A percentile compares a stretch with the other conserved stretches of the same genome.
Conservation (phyloP, 75 land plant species). For the Sequoia sempervirens region DNA sequence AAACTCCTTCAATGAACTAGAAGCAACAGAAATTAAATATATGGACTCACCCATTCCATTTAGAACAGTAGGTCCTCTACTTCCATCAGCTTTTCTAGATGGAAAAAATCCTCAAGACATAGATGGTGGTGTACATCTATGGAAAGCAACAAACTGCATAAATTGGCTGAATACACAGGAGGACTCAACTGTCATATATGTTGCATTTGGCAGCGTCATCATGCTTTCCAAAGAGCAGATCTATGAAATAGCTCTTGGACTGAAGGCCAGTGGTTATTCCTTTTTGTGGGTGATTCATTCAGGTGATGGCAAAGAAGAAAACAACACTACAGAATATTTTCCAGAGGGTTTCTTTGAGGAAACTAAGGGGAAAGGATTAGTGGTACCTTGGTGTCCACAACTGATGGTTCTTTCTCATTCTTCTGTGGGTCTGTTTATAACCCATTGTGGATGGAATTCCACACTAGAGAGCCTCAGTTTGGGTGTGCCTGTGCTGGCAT, state of each 20-base stretch:
- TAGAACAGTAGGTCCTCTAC: conserved; percentile 31
- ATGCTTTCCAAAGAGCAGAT: conserved; percentile 22
- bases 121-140: conserved; percentile 9
- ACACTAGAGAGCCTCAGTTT: conserved; percentile 9
- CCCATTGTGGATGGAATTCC: conserved; percentile 28
- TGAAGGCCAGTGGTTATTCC: conserved; percentile 19
- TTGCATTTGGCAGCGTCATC: conserved; percentile 37
- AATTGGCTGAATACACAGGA: conserved; percentile 30
- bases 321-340: background rate
- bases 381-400: conserved; percentile 21
- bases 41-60: conserved; percentile 10
- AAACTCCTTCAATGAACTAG: conserved; percentile 23
- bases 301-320: background rate
- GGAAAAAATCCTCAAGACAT: background rate
- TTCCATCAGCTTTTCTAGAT: background rate
- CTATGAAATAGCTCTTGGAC: conserved; percentile 27
- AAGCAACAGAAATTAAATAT: conserved; percentile 15
- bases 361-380: conserved; percentile 10
- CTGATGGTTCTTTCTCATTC: conserved; percentile 14
- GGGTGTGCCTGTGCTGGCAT: conserved; percentile 17
- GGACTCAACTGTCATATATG: conserved; percentile 24
- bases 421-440: conserved; percentile 10
- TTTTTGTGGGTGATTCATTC: conserved; percentile 27
- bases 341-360: conserved; percentile 3
- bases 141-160: conserved; percentile 24